Conservation (phyloP, 2,329 filamentous ascomycete species). For the Xylaria sp. region DNA sequence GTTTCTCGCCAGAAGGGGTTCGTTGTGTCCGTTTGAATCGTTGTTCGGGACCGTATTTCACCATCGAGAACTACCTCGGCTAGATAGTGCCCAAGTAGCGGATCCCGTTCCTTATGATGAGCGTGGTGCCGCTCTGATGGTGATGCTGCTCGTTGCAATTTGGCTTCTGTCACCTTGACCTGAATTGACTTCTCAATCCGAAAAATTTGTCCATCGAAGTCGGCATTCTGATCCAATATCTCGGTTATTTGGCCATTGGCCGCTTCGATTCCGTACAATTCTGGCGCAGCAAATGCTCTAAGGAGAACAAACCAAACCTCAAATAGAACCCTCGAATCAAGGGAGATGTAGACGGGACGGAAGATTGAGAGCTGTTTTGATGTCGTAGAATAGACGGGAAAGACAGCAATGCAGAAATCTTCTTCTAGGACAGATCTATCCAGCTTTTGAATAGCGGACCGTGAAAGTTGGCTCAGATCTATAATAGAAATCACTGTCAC, state of each 20-base stretch:
- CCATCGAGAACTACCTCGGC: slow-evolving; percentile 83
- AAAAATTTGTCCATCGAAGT: slow-evolving; percentile 63
- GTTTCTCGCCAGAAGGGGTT: slow-evolving; percentile 87
- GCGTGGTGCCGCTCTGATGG: slow-evolving; percentile 39
- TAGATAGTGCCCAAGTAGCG: slow-evolving; percentile 74
- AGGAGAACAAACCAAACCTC: slow-evolving; percentile 97
- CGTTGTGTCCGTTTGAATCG: slow-evolving; percentile 74
- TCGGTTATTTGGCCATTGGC: slow-evolving; percentile 57
- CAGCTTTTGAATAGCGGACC: slow-evolving; percentile 89
- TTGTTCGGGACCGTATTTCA: slow-evolving; percentile 80
- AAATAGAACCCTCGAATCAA: slow-evolving; percentile 89
- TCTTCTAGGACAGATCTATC: slow-evolving; percentile 91
- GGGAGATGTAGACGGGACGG: slow-evolving; percentile 86
- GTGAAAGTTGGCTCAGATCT: slow-evolving; percentile 86
- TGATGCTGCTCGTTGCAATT: slow-evolving; percentile 58
- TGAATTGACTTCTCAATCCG: slow-evolving; percentile 70
- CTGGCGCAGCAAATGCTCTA: slow-evolving; percentile 89
- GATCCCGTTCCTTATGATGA: slow-evolving; percentile 54
- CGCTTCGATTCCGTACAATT: slow-evolving; percentile 77
- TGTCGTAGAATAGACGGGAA: slow-evolving; percentile 86
- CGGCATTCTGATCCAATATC: slow-evolving; percentile 53
- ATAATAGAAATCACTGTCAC: slow-evolving; percentile 82
- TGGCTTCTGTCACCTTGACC: slow-evolving; percentile 70
- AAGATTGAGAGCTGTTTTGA: slow-evolving; percentile 79
- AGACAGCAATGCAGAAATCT: slow-evolving; percentile 94